Percentiles rank a stretch among this genome's conserved stretches.
Conservation (phyloP, 2,329 filamentous ascomycete species). For the Hymenoscyphus albidus region DNA sequence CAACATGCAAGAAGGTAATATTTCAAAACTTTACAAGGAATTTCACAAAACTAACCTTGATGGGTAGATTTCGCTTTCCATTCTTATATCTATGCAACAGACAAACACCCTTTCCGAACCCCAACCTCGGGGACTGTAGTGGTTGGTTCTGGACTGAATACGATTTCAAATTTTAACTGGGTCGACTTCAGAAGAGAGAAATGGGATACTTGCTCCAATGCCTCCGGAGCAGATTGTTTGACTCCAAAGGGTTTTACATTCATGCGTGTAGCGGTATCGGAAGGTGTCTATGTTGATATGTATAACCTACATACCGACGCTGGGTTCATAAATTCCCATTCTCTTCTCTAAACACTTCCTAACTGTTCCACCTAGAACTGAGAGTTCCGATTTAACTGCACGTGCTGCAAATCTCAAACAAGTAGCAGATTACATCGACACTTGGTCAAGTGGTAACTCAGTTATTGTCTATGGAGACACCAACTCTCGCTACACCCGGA, state of each 20-base stretch:
- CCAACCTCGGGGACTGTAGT: slow-evolving; percentile 61
- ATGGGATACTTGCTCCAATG: slow-evolving; percentile 56
- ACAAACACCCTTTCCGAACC: slow-evolving; percentile 57
- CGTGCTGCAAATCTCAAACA: slow-evolving; percentile 58
- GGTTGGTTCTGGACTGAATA: slow-evolving; percentile 62
- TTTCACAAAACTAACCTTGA: neutral
- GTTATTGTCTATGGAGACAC: slow-evolving; percentile 63
- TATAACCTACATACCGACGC: slow-evolving; percentile 68
- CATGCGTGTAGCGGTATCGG: slow-evolving; percentile 53
- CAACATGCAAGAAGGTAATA: slow-evolving; percentile 55
- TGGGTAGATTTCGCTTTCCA: slow-evolving; percentile 62
- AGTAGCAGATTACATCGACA: slow-evolving; percentile 53
- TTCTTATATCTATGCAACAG: slow-evolving; percentile 56
- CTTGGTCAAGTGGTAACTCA: slow-evolving; percentile 54
- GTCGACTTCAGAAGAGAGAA: slow-evolving; percentile 52
- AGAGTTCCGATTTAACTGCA: slow-evolving; percentile 49
- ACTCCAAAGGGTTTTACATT: slow-evolving; percentile 69
- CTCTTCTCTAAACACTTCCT: neutral
- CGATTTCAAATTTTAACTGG: slow-evolving; percentile 56
- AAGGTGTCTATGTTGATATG: slow-evolving; percentile 55
- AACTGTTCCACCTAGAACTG: slow-evolving; percentile 32
- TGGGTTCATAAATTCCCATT: slow-evolving; percentile 38
- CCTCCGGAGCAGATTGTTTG: slow-evolving; percentile 56
- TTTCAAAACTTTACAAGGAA: neutral
- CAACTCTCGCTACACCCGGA: slow-evolving; percentile 60